These are phyloP conservation scores for Oryza meyeriana DNA, from an alignment of 176 grass and related monocot species.

Conservation along the genomic window DNA sequence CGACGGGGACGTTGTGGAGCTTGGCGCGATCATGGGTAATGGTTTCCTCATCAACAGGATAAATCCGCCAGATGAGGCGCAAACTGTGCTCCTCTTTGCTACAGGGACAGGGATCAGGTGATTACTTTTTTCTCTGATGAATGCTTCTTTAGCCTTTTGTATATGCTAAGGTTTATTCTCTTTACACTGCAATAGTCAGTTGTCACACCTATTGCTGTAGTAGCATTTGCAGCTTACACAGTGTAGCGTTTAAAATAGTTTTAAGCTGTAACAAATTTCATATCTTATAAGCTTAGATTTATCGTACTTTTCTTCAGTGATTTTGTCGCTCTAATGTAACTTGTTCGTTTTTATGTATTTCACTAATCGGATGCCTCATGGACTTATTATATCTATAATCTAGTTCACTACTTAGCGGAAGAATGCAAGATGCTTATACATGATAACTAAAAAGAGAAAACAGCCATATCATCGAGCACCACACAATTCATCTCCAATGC, in stretches of 20 bases:
- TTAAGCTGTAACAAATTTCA: neutral
- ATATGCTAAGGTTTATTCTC: neutral
- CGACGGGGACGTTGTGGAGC: slow-evolving; percentile 69
- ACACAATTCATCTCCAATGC: too few species aligned
- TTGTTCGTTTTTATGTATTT: neutral
- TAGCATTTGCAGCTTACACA: neutral
- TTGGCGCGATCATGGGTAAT: slow-evolving; percentile 69
- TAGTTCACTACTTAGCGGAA: neutral
- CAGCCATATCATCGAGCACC: too few species aligned
- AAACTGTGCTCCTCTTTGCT: slow-evolving; percentile 70
- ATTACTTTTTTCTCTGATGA: neutral
- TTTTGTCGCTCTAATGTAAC: neutral
- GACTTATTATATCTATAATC: neutral
- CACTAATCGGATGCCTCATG: neutral
- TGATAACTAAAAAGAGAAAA: too few species aligned
- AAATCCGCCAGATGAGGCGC: slow-evolving; percentile 37
- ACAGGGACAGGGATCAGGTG: slow-evolving; percentile 90
- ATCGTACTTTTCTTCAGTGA: neutral
- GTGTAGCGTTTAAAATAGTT: neutral
- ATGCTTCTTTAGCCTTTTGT: neutral
- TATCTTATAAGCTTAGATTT: neutral
- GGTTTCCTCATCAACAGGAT: slow-evolving; percentile 69
- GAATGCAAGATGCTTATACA: neutral
- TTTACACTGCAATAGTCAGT: too few species aligned
- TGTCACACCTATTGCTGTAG: neutral